Evolutionary conservation across 805 yeast species (phyloP).

Genomic region (Sugiyamaella floridensis): DNA sequence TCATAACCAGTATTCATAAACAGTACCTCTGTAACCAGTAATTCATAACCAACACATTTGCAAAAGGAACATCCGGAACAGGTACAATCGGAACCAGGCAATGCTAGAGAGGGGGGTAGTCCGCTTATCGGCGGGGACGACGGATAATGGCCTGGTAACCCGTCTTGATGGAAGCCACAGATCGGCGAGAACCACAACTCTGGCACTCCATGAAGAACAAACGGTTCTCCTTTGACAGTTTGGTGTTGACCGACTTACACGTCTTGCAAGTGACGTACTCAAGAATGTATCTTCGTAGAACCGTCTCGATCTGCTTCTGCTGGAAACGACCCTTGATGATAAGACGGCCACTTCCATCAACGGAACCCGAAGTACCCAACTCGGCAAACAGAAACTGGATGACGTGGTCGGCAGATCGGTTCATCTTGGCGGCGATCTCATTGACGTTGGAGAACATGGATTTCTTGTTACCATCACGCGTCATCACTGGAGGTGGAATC

Average conservation of each 20-base stretch:
- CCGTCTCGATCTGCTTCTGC: slow-evolving; percentile 95
- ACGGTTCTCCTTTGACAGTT: slow-evolving; percentile 93
- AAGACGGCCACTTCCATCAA: slow-evolving; percentile 95
- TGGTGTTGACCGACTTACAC: slow-evolving; percentile 96
- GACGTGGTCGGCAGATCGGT: slow-evolving; percentile 94
- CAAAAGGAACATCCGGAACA: too few relatives aligned
- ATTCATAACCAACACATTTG: too few relatives aligned
- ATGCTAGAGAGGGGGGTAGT: neutral
- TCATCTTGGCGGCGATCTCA: slow-evolving; percentile 87
- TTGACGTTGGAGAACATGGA: slow-evolving; percentile 94
- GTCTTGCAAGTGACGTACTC: slow-evolving; percentile 99
- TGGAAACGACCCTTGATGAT: slow-evolving; percentile 97
- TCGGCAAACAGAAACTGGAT: slow-evolving; percentile 96
- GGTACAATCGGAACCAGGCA: too few relatives aligned
- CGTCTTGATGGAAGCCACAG: slow-evolving; percentile 94
- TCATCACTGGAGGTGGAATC: slow-evolving; percentile 95
- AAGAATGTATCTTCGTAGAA: slow-evolving; percentile 88
- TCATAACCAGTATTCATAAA: too few relatives aligned
- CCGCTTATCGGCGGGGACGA: slow-evolving; percentile 18
- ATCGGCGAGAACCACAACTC: slow-evolving; percentile 95
- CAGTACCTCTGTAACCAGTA: too few relatives aligned
- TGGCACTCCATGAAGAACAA: slow-evolving; percentile 96
- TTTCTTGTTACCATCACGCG: slow-evolving; percentile 96
- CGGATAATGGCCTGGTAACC: slow-evolving; percentile 88
- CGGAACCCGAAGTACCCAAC: slow-evolving; percentile 98